Evolutionary conservation across 208 protist genomes (phyloP), one percentile per base, ranked within the genome.

Genomic region (Leishmania turanica): DNA sequence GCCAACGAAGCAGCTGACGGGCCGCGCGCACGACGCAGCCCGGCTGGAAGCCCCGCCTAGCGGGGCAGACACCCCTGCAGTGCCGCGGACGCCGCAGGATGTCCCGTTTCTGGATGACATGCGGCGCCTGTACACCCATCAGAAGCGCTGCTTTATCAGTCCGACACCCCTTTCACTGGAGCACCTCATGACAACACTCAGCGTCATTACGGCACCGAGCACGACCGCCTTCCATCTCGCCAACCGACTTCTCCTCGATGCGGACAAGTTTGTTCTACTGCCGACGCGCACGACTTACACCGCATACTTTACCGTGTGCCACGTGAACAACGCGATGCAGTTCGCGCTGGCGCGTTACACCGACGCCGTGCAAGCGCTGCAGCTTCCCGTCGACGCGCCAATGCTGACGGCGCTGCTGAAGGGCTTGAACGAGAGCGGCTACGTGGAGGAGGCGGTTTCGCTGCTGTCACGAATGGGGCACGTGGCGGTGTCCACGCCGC

Each of bases 201-300:
- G 84, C 70, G 84, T 87, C 15, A 71, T 91, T 9, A 51, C 78
- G 6, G 75, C 68, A 6, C 79, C 88, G n/a, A 87, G 89, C 78
- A 82, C 78, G 45, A 31, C 47, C 31, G 82, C 74, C 9, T 93
- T 96, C 73, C 92, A 96, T 68, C 68, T 96, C 7, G 89, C 93
- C 1, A 91, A 95, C 54, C 89, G 93, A 15, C 77, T 98, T 9
- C 79, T 95, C n/a, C 75, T 97, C 15, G 95, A 98, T 70, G 86
- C 86, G 3, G 92, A 97, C 84, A 87, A 87, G 76, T 96, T 91
- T 73, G 91, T 96, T 40, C 74, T 96, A 31, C 82, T 97, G 34
- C 93, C 95, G 40, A 96, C 93, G 4, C 90, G 92, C 56, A 94
- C 90, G 40, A 98, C 91, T 3, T 96, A 95, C 83, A 86, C 95